Conservation (phyloP, 768 basidiomycete species). For the Mycena maculata region DNA sequence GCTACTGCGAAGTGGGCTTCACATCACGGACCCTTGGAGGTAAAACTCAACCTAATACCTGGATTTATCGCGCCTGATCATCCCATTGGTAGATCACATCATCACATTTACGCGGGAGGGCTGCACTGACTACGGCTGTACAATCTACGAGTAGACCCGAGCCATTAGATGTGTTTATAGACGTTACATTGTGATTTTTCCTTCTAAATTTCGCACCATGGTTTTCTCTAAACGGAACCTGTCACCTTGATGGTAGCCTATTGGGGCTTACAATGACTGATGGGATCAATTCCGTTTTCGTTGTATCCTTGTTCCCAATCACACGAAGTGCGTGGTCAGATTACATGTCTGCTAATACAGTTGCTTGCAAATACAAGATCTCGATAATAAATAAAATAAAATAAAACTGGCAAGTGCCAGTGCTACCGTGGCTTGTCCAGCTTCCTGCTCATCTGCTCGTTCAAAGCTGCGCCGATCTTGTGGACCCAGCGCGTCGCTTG, state of each 20-base stretch:
- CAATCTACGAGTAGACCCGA: slow-evolving; percentile 49
- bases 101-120: slow-evolving; percentile 75
- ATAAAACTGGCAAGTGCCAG: neutral
- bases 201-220: too few species aligned
- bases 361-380: slow-evolving; percentile 22
- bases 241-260: neutral
- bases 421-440: slow-evolving; percentile 30
- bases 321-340: too few species aligned
- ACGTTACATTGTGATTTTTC: too few species aligned
- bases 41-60: slow-evolving; percentile 42
- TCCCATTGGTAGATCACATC: slow-evolving; percentile 62
- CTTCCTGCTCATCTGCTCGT: slow-evolving; percentile 57
- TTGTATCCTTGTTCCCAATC: too few species aligned
- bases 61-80: neutral
- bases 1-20: slow-evolving; percentile 82
- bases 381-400: neutral
- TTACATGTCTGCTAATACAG: neutral
- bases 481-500: slow-evolving; percentile 59
- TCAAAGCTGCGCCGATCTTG: slow-evolving; percentile 58
- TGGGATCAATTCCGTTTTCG: neutral
- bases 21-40: slow-evolving; percentile 74
- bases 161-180: too few species aligned
- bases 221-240: too few species aligned
- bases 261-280: slow-evolving; percentile 6
- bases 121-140: slow-evolving; percentile 67